Evolutionary conservation across 2,329 filamentous ascomycete species (phyloP).

Genomic region (Scedosporium apiospermum): DNA sequence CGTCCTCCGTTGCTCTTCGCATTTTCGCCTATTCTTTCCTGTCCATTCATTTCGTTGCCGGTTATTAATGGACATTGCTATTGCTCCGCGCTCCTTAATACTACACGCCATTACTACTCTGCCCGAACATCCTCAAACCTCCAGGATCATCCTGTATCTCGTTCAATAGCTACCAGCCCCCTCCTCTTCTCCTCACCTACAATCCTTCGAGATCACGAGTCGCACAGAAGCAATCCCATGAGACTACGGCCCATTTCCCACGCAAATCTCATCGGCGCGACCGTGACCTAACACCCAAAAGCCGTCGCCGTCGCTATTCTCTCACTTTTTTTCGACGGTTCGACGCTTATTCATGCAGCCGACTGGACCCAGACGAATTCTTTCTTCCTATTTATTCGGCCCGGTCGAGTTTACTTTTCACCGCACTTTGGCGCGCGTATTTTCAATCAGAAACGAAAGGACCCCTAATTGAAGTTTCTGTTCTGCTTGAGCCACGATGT

Average conservation of each 20-base stretch:
- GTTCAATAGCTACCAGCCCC: neutral
- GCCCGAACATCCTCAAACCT: neutral
- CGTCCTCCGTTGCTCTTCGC: neutral
- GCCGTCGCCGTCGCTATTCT: neutral
- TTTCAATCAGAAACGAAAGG: neutral
- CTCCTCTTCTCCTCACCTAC: neutral
- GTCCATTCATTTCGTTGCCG: neutral
- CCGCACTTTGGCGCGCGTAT: neutral
- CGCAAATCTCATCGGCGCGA: neutral
- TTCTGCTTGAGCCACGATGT: constrained; percentile 7
- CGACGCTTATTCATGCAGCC: too few species aligned
- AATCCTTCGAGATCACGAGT: neutral
- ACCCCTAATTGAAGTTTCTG: neutral
- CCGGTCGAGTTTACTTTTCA: neutral
- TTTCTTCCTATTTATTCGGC: too few species aligned
- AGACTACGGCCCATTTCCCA: neutral
- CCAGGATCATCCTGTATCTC: neutral
- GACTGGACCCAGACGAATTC: too few species aligned
- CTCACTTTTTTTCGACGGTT: neutral
- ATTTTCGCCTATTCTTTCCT: neutral
- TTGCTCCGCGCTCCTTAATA: neutral
- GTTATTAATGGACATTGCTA: neutral
- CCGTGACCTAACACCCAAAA: neutral
- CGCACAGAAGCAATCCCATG: neutral
- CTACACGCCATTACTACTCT: neutral